Evolutionary conservation across 31 red algal genomes (phyloP).

Genomic region (Bonnemaisonia californica): DNA sequence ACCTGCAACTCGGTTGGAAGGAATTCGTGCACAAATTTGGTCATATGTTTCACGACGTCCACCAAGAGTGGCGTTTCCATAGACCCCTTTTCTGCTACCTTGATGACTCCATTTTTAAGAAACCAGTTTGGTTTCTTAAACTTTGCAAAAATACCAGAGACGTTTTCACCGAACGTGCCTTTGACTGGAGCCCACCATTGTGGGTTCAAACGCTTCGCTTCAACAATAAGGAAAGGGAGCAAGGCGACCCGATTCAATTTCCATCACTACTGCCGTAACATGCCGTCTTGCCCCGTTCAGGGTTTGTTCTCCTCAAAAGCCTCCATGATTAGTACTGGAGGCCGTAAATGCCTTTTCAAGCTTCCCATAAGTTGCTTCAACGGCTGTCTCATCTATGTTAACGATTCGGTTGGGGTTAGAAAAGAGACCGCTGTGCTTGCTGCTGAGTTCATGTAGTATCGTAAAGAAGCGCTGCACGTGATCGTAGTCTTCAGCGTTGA

Average conservation of each 20-base stretch:
- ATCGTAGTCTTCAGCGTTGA: slow-evolving; percentile 14
- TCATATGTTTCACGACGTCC: background rate
- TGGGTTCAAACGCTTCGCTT: background rate
- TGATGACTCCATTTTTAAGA: background rate
- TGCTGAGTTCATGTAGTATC: background rate
- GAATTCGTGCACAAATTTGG: background rate
- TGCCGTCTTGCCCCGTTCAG: background rate
- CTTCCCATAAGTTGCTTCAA: slow-evolving; percentile 14
- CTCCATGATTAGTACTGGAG: background rate
- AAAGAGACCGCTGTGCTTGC: background rate
- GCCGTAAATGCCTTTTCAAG: slow-evolving; percentile 1
- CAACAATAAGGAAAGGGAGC: slow-evolving; percentile 2
- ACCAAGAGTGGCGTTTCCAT: background rate
- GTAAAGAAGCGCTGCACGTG: background rate
- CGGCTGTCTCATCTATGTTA: slow-evolving; percentile 27
- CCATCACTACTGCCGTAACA: background rate
- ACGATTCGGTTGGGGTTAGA: background rate
- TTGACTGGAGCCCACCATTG: background rate
- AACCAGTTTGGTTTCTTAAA: background rate
- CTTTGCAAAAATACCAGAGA: background rate
- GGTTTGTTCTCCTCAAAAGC: background rate
- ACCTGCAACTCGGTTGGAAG: too few species aligned
- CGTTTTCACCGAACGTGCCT: background rate
- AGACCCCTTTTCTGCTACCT: background rate
- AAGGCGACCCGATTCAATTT: background rate